These are phyloP conservation scores for Osmanthus fragrans DNA, from an alignment of 257 asterid species.

Conservation along the genomic window DNA sequence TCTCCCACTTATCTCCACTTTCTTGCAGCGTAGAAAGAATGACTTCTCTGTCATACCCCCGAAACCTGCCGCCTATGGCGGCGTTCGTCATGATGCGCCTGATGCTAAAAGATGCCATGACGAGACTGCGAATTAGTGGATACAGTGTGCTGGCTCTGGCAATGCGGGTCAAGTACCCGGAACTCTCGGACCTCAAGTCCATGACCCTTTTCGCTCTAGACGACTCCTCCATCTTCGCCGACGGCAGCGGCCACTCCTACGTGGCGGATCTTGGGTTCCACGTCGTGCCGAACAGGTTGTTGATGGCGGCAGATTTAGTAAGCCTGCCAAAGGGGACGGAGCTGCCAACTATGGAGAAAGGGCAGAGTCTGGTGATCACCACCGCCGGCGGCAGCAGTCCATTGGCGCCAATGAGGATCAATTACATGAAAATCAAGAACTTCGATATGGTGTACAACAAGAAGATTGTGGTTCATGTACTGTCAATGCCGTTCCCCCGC, in stretches of 20 bases:
- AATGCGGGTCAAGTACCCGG: constrained; percentile 55
- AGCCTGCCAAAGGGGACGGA: constrained; percentile 38
- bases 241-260: constrained; percentile 57
- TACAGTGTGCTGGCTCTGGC: constrained; percentile 58
- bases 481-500: constrained; percentile 52
- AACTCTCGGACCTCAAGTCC: constrained; percentile 45
- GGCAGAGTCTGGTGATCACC: constrained; percentile 64
- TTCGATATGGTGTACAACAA: constrained; percentile 55
- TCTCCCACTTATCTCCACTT: constrained; percentile 61
- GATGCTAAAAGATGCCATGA: constrained; percentile 63
- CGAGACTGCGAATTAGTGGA: constrained; percentile 56
- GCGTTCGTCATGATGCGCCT: constrained; percentile 38
- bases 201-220: constrained; percentile 77
- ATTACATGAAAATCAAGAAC: constrained; percentile 51
- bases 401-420: constrained; percentile 65
- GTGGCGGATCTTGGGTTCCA: constrained; percentile 60
- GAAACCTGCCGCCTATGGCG: constrained; percentile 41
- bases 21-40: constrained; percentile 65
- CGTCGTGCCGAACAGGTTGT: constrained; percentile 56
- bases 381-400: constrained; percentile 60
- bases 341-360: constrained; percentile 58
- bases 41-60: constrained; percentile 55
- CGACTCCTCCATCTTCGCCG: constrained; percentile 60
- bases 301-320: constrained; percentile 53
- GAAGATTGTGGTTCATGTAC: constrained; percentile 71